Conservation (phyloP, 805 yeast species). For the Candida germanica region DNA sequence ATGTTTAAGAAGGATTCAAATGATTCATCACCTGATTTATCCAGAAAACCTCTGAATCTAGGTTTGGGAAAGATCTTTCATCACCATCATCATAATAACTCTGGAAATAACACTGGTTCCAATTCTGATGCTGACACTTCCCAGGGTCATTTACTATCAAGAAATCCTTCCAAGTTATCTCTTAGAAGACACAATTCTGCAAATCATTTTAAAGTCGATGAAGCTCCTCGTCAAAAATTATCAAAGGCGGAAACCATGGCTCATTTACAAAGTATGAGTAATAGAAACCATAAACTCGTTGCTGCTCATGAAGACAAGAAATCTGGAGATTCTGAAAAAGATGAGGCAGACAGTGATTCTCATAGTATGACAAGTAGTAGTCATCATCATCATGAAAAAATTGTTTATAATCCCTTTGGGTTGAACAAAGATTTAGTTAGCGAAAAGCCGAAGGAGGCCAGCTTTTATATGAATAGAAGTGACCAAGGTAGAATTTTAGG, state of each 20-base stretch:
- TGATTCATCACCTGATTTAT: slow-evolving; percentile 5
- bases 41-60: slow-evolving; percentile 9
- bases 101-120: neutral
- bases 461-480: slow-evolving; percentile 29
- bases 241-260: slow-evolving; percentile 36
- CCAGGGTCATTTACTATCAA: slow-evolving; percentile 46
- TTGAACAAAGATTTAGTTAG: slow-evolving; percentile 30
- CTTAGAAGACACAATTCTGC: slow-evolving; percentile 19
- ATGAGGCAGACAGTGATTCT: neutral
- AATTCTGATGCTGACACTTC: slow-evolving; percentile 2
- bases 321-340: neutral
- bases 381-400: slow-evolving; percentile 32
- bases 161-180: slow-evolving; percentile 20
- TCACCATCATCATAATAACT: slow-evolving; percentile 12
- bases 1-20: slow-evolving; percentile 21
- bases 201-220: slow-evolving; percentile 2
- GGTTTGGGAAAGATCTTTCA: slow-evolving; percentile 22
- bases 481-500: slow-evolving; percentile 51
- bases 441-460: slow-evolving; percentile 25
- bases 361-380: slow-evolving; percentile 3
- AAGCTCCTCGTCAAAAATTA: slow-evolving; percentile 12
- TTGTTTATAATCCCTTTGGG: slow-evolving; percentile 68
- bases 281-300: slow-evolving; percentile 19
- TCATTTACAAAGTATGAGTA: slow-evolving; percentile 32
- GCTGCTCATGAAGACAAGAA: slow-evolving; percentile 6